These are phyloP conservation scores for Fusarium albidum DNA, from an alignment of 2,329 filamentous ascomycete species.

Conservation along the genomic window DNA sequence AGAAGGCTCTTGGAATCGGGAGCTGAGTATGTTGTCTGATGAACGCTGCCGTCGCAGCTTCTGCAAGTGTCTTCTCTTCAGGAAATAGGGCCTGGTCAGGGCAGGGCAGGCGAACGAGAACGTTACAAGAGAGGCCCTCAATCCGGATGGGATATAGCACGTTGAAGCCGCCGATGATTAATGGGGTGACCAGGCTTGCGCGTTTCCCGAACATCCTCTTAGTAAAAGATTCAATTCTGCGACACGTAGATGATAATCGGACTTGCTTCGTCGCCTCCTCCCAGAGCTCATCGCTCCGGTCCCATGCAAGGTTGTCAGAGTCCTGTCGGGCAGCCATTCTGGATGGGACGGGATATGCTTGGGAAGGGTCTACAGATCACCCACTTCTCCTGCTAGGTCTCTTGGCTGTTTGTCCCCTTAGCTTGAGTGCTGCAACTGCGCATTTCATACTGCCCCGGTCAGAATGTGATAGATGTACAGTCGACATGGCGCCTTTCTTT, in stretches of 20 bases:
- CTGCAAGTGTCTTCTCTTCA: constrained; percentile 34
- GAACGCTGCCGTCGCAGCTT: constrained; percentile 33
- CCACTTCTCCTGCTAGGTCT: no score
- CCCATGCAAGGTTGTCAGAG: constrained; percentile 43
- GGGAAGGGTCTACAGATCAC: no score
- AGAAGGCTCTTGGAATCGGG: constrained; percentile 34
- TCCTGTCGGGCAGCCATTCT: constrained; percentile 41
- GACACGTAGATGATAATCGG: constrained; percentile 23
- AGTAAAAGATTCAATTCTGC: constrained; percentile 32
- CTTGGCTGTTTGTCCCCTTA: no score
- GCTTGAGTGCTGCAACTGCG: no score
- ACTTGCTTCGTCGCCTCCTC: constrained; percentile 38
- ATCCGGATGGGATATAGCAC: constrained; percentile 35
- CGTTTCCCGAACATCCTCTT: constrained; percentile 23
- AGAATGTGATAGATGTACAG: no score
- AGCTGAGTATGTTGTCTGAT: constrained; percentile 34
- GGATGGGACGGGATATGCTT: no score
- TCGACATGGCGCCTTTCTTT: no score
- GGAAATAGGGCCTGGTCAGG: constrained; percentile 29
- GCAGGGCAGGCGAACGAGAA: constrained; percentile 38
- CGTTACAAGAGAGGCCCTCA: constrained; percentile 11
- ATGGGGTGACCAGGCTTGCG: constrained; percentile 30
- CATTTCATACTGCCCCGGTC: no score
- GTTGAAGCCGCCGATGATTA: constrained; percentile 42
- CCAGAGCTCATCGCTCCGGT: constrained; percentile 39